A percentile compares a stretch with the other conserved stretches of the same genome.
phyloP scores from a whole-genome alignment of 805 yeast genomes.

The Metschnikowia dekortorum region DNA sequence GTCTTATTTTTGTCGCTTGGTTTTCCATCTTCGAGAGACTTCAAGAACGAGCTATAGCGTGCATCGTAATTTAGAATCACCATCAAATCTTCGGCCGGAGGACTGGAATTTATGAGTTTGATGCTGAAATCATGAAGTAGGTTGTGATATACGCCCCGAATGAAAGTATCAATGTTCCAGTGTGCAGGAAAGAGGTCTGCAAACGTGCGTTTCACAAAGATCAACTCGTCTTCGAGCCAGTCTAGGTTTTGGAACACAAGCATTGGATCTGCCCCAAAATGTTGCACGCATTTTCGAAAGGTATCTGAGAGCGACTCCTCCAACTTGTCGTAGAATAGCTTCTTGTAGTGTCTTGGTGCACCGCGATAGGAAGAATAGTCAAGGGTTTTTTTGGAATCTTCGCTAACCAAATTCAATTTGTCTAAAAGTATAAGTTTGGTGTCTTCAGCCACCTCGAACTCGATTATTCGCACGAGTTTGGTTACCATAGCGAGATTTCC shows the following conservation, averaged over 20 bases:
- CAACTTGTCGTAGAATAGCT: slow-evolving; percentile 55
- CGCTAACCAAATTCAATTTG: slow-evolving; percentile 23
- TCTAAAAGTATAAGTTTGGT: slow-evolving; percentile 39
- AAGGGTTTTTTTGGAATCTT: slow-evolving; percentile 15
- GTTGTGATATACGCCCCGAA: slow-evolving; percentile 62
- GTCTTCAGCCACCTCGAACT: slow-evolving; percentile 78
- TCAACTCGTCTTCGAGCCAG: slow-evolving; percentile 81
- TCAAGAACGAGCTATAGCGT: slow-evolving; percentile 45
- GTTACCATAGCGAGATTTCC: slow-evolving; percentile 66
- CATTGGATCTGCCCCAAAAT: slow-evolving; percentile 47
- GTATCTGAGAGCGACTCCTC: slow-evolving; percentile 59
- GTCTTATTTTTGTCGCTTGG: slow-evolving; percentile 38
- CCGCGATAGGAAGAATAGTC: slow-evolving; percentile 30
- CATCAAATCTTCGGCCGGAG: slow-evolving; percentile 73
- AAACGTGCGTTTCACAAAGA: slow-evolving; percentile 58
- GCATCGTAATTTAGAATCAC: slow-evolving; percentile 74
- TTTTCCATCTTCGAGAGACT: slow-evolving; percentile 27
- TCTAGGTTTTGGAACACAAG: slow-evolving; percentile 64
- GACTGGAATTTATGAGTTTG: slow-evolving; percentile 62
- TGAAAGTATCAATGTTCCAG: slow-evolving; percentile 68
- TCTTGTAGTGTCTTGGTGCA: slow-evolving; percentile 54
- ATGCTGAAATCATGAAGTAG: slow-evolving; percentile 62
- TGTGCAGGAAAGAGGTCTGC: slow-evolving; percentile 57
- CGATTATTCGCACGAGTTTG: slow-evolving; percentile 71
- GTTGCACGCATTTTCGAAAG: slow-evolving; percentile 60